These are phyloP conservation scores for Leccinum aurantiacum DNA, from an alignment of 768 basidiomycete species.

Conservation along the genomic window DNA sequence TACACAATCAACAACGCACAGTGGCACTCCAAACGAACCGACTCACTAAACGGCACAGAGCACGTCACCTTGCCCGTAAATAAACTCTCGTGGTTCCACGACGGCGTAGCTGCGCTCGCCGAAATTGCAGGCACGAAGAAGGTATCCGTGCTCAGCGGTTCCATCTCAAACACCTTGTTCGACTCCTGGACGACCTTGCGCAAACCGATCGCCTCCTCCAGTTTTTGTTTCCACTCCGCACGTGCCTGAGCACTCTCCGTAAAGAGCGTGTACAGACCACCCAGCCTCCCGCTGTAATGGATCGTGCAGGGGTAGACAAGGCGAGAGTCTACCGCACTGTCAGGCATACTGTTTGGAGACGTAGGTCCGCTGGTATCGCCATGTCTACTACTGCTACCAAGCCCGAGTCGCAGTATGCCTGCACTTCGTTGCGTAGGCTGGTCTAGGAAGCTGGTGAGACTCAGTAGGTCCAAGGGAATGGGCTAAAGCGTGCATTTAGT, in stretches of 20 bases:
- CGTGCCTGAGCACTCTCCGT: slow-evolving; percentile 78
- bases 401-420: slow-evolving; percentile 64
- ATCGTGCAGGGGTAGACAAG: slow-evolving; percentile 86
- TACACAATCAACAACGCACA: slow-evolving; percentile 11
- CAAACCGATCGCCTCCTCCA: slow-evolving; percentile 84
- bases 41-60: slow-evolving; percentile 85
- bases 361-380: slow-evolving; percentile 26
- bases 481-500: slow-evolving; percentile 50
- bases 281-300: slow-evolving; percentile 84
- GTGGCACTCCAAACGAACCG: background rate
- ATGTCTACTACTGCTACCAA: slow-evolving; percentile 39
- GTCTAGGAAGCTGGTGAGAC: slow-evolving; percentile 81
- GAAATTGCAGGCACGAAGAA: slow-evolving; percentile 75
- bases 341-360: slow-evolving; percentile 32
- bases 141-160: slow-evolving; percentile 84
- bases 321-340: slow-evolving; percentile 59
- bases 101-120: slow-evolving; percentile 43
- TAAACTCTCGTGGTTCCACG: slow-evolving; percentile 68
- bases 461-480: slow-evolving; percentile 88
- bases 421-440: slow-evolving; percentile 71
- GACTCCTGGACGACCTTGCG: slow-evolving; percentile 88
- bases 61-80: slow-evolving; percentile 89
- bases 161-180: slow-evolving; percentile 93
- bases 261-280: slow-evolving; percentile 85
- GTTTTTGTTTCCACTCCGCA: slow-evolving; percentile 84